These are phyloP conservation scores for Rosa persica DNA, from an alignment of 306 rosid species.

Conservation along the genomic window DNA sequence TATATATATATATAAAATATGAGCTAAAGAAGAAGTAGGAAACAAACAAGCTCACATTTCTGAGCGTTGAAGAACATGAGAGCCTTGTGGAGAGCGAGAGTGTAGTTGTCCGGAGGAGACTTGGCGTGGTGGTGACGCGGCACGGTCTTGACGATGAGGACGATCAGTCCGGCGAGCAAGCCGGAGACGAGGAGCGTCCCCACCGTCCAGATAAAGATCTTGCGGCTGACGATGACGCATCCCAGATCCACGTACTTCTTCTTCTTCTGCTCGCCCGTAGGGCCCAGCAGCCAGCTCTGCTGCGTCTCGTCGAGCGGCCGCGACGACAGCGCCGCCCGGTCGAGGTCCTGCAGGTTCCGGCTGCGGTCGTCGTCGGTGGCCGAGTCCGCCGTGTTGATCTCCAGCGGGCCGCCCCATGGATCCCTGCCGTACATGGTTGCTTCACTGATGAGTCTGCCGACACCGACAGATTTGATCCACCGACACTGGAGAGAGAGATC, in stretches of 20 bases:
- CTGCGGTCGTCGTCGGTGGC: slow-evolving; percentile 97
- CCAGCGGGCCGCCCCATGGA: slow-evolving; percentile 98
- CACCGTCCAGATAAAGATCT: slow-evolving; percentile 89
- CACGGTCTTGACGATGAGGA: slow-evolving; percentile 76
- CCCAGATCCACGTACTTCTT: slow-evolving; percentile 98
- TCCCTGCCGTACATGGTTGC: slow-evolving; percentile 78
- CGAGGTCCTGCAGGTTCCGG: slow-evolving; percentile 78
- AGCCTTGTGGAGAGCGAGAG: slow-evolving; percentile 88
- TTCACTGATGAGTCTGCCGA: no score
- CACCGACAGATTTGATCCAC: neutral
- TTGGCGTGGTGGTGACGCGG: slow-evolving; percentile 70
- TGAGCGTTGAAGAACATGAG: slow-evolving; percentile 98
- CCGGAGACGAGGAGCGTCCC: slow-evolving; percentile 61
- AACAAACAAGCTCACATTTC: slow-evolving; percentile 42
- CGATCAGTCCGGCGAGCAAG: slow-evolving; percentile 66
- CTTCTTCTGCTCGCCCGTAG: slow-evolving; percentile 87
- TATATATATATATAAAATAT: neutral
- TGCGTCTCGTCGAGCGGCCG: slow-evolving; percentile 94
- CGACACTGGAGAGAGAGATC: neutral
- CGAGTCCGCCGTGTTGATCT: slow-evolving; percentile 85
- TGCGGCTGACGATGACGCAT: slow-evolving; percentile 89
- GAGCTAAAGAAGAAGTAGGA: no score
- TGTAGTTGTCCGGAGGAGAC: slow-evolving; percentile 88
- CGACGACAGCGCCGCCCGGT: slow-evolving; percentile 85
- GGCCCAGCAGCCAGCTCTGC: slow-evolving; percentile 96